Evolutionary conservation across 495 filamentous ascomycete genomes (phyloP), one percentile per base, ranked within the genome.

Genomic region (Aspergillus sclerotiicarbonarius): DNA sequence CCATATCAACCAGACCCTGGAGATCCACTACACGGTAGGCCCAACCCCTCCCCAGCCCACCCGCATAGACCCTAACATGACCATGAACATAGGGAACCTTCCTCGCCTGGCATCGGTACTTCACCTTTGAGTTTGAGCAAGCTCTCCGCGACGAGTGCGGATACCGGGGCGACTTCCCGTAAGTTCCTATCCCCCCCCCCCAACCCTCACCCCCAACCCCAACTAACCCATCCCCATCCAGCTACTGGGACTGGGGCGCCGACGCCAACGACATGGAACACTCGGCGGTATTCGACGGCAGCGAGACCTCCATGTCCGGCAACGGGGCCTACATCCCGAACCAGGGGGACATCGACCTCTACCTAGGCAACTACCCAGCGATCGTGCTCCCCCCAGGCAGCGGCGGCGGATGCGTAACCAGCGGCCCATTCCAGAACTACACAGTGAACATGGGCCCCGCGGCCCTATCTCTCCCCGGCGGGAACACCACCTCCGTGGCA

Each of bases 101-200:
- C 70, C 71, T 89, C 31, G 69, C 81, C 1, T 91, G 87, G 85
- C 89, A 92, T 64, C 77, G 88, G 16, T 87, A 86, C 68, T 91
- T 84, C 64, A 73, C 80, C 39, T 81, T 71, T 56, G 71, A 72
- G 8, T 90, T 84, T 66, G 89, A 91, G 66, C 77, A 85, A 63
- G 84, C 87, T 1, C 75, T 92, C 19, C 75, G 80, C 20, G 77
- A 85, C 13, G 88, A 92, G 62, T 91, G 89, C 63, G 86, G 85
- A 43, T 91, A 89, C 62, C 81, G 63, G 0, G 86, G 86, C 32
- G 64, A 66, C 30, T 64, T 62, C 50, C 71, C 69, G 25, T 25
- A 5, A 25, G 25, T 25, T 25, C 5, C 25, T n/a, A 25, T 5
- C 25, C 25, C 25, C 2, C 25, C 25, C 25, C 25, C 25, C 5